Conservation (phyloP, 2,329 filamentous ascomycete species). For the Teratosphaeriaceae sp. region DNA sequence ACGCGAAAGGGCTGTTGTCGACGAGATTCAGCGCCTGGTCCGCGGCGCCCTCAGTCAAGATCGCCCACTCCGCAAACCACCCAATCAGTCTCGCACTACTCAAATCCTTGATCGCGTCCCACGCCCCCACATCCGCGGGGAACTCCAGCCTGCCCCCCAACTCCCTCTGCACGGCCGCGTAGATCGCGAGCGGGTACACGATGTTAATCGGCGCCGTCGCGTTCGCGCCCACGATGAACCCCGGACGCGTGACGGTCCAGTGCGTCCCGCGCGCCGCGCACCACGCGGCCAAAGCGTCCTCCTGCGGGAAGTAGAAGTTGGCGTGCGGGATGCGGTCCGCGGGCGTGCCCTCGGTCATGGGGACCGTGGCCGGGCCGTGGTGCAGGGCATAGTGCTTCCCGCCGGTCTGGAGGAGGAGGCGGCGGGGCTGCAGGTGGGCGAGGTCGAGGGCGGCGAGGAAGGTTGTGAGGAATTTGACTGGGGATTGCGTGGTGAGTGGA, state of each 20-base stretch:
- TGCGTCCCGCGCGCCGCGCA: conserved; percentile 30
- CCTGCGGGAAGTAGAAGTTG: conserved; percentile 52
- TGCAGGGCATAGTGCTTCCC: conserved; percentile 47
- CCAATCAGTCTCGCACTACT: conserved; percentile 43
- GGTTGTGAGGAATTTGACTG: conserved; percentile 42
- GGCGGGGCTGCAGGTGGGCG: conserved; percentile 37
- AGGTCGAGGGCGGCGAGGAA: conserved; percentile 42
- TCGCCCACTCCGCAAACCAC: conserved; percentile 46
- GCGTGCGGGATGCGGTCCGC: background rate
- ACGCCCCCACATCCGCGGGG: conserved; percentile 37
- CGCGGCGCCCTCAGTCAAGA: conserved; percentile 26
- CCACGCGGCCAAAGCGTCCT: conserved; percentile 43
- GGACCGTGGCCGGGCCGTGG: conserved; percentile 35
- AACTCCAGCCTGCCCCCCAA: conserved; percentile 37
- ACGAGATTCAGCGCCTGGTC: conserved; percentile 39
- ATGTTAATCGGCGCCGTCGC: conserved; percentile 47
- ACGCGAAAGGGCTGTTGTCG: conserved; percentile 41
- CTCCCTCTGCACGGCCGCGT: conserved; percentile 42
- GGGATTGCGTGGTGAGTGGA: no score
- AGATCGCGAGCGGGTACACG: conserved; percentile 42
- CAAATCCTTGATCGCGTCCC: conserved; percentile 38
- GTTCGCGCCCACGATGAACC: conserved; percentile 38
- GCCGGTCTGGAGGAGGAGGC: conserved; percentile 46
- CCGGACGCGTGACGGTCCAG: conserved; percentile 45
- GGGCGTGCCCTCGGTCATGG: conserved; percentile 36